Evolutionary conservation across 2,329 filamentous ascomycete genomes (phyloP).

Genomic region (Magnaporthiopsis rhizophila): DNA sequence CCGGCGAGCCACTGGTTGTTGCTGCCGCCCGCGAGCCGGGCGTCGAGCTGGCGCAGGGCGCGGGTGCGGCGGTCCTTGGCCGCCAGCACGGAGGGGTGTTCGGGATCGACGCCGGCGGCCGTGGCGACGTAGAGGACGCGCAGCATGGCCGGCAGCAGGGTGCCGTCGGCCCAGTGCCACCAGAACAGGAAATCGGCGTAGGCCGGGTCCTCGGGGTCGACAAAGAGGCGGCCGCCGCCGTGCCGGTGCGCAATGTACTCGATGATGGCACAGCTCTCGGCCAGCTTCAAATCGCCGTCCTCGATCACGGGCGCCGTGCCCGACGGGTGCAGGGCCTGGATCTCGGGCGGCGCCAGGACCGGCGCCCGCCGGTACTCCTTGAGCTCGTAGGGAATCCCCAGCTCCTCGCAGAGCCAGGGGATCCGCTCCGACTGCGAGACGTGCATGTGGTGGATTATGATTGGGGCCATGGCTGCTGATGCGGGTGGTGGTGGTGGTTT

Average conservation of each 20-base stretch:
- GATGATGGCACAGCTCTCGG: constrained; percentile 50
- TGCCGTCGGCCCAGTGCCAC: constrained; percentile 50
- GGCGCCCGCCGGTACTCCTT: constrained; percentile 24
- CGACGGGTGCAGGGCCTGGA: constrained; percentile 37
- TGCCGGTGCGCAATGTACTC: constrained; percentile 55
- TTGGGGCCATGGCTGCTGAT: constrained; percentile 12
- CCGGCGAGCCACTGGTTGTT: constrained; percentile 49
- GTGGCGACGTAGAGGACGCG: constrained; percentile 26
- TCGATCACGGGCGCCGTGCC: constrained; percentile 54
- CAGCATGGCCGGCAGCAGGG: constrained; percentile 30
- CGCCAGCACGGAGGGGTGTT: constrained; percentile 14
- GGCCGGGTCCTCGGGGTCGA: constrained; percentile 34
- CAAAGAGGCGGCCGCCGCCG: constrained; percentile 37
- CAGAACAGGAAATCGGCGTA: constrained; percentile 58
- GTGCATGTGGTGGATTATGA: constrained; percentile 45
- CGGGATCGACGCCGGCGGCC: constrained; percentile 13
- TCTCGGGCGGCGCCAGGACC: constrained; percentile 24
- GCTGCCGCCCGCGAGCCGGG: constrained; percentile 37
- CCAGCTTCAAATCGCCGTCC: constrained; percentile 45
- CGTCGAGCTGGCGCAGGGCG: constrained; percentile 38
- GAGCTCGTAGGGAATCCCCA: constrained; percentile 41
- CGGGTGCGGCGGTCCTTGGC: constrained; percentile 24
- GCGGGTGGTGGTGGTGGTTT: too few species aligned
- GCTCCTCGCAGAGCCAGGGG: constrained; percentile 58
- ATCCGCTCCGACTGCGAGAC: constrained; percentile 57